Conservation (phyloP, 257 asterid species). For the Solanum dulcamara region DNA sequence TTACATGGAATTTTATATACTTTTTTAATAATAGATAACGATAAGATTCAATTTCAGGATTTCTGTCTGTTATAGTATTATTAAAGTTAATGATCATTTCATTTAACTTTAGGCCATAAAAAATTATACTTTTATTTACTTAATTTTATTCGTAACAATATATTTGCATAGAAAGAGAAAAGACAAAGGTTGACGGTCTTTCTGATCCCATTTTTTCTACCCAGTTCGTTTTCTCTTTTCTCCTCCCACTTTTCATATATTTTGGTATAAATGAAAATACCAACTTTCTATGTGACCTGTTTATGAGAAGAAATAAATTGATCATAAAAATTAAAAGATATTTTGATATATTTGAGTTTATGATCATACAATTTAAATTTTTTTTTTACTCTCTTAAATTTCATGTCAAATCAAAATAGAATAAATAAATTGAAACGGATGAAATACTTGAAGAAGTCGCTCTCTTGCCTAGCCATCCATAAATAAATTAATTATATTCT, state of each 20-base stretch:
- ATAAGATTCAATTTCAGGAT: too few species aligned
- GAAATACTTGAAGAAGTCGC: not conserved
- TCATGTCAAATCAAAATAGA: not conserved
- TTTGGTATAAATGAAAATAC: too few species aligned
- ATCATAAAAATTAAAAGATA: not conserved
- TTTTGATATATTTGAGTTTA: not conserved
- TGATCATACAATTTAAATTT: rapidly evolving
- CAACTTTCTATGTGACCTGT: not conserved
- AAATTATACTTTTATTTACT: not conserved
- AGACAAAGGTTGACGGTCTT: not conserved
- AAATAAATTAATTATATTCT: not conserved
- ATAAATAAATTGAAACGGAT: not conserved
- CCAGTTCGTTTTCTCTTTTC: not conserved
- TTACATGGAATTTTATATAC: too few species aligned
- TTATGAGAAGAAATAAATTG: too few species aligned
- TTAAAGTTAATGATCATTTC: not conserved
- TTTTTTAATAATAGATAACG: too few species aligned
- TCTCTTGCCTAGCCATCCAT: not conserved
- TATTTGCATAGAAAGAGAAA: too few species aligned
- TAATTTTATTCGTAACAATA: not conserved
- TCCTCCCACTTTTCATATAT: not conserved
- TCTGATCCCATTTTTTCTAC: not conserved
- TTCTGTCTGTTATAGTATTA: too few species aligned
- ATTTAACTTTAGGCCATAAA: not conserved
- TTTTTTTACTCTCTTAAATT: not conserved